These are phyloP conservation scores for Conidiobolus incongruus DNA, from an alignment of 371 early-diverging fungal species.

Conservation along the genomic window DNA sequence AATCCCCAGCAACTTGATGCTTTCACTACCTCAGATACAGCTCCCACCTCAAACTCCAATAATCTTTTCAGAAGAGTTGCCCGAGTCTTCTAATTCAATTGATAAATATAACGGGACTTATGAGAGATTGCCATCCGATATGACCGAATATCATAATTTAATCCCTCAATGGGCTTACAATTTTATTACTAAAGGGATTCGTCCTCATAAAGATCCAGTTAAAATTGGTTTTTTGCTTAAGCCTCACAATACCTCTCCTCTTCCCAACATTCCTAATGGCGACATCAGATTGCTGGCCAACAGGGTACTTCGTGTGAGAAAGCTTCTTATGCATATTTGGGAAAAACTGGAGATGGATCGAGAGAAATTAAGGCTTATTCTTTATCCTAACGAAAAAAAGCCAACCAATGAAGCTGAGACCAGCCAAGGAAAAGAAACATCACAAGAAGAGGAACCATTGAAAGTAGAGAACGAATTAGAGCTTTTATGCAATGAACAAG, in stretches of 20 bases:
- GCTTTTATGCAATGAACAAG: too few species aligned
- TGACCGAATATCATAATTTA: neutral
- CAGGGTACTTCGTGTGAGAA: slow-evolving; percentile 60
- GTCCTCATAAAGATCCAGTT: slow-evolving; percentile 39
- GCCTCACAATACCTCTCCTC: slow-evolving; percentile 27
- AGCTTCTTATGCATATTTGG: slow-evolving; percentile 56
- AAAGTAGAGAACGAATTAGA: too few species aligned
- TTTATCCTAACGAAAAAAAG: too few species aligned
- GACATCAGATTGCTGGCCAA: slow-evolving; percentile 60
- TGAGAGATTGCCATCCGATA: too few species aligned
- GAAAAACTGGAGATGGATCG: slow-evolving; percentile 27
- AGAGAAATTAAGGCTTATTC: too few species aligned
- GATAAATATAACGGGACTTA: slow-evolving; percentile 46
- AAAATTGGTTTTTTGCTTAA: slow-evolving; percentile 63
- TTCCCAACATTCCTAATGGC: slow-evolving; percentile 32
- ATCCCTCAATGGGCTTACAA: neutral
- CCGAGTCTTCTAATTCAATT: slow-evolving; percentile 49
- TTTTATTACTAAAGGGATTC: slow-evolving; percentile 19
- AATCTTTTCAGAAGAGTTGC: slow-evolving; percentile 52
- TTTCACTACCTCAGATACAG: slow-evolving; percentile 18
- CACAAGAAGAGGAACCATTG: too few species aligned
- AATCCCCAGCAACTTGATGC: too few species aligned
- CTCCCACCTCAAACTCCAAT: slow-evolving; percentile 44
- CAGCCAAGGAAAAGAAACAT: too few species aligned
- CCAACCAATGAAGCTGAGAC: too few species aligned